A percentile compares a stretch with the other conserved stretches of the same genome.
These are phyloP conservation scores for Xerocomellus amylosporus DNA, from an alignment of 768 basidiomycete genomes.

Conservation along the genomic window DNA sequence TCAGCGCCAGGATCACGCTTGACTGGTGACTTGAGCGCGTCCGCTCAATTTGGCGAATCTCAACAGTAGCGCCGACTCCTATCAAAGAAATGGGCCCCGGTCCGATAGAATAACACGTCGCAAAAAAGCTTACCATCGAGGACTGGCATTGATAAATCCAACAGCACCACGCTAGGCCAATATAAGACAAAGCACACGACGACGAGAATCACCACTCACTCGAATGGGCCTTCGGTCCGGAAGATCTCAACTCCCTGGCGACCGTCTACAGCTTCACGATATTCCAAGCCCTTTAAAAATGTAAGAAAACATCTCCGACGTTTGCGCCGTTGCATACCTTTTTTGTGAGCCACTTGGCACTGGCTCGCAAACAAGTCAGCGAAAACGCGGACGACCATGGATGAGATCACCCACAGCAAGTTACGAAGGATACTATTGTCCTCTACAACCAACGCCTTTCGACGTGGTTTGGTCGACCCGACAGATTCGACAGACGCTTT, in stretches of 20 bases:
- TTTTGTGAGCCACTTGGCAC: slow-evolving; percentile 64
- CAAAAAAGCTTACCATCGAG: slow-evolving; percentile 62
- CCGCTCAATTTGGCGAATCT: slow-evolving; percentile 76
- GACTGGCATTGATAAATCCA: slow-evolving; percentile 93
- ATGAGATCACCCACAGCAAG: slow-evolving; percentile 59
- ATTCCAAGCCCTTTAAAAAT: slow-evolving; percentile 59
- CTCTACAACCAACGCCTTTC: slow-evolving; percentile 81
- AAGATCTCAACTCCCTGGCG: slow-evolving; percentile 80
- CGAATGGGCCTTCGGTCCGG: slow-evolving; percentile 72
- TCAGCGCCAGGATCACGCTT: slow-evolving; percentile 78
- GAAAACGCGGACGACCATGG: slow-evolving; percentile 2
- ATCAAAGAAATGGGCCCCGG: neutral
- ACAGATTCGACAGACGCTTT: slow-evolving; percentile 60
- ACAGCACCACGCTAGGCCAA: slow-evolving; percentile 66
- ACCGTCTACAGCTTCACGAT: slow-evolving; percentile 78
- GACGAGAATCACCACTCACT: slow-evolving; percentile 50
- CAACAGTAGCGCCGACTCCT: slow-evolving; percentile 81
- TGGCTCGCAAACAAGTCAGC: slow-evolving; percentile 20
- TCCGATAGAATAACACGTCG: neutral
- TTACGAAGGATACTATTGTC: slow-evolving; percentile 85
- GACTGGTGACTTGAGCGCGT: slow-evolving; percentile 30
- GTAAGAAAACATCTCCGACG: slow-evolving; percentile 1
- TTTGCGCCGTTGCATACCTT: slow-evolving; percentile 36
- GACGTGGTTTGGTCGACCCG: slow-evolving; percentile 41
- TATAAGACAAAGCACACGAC: neutral